Conservation (phyloP, 371 early-diverging fungal species). For the Apophysomyces sp. region DNA sequence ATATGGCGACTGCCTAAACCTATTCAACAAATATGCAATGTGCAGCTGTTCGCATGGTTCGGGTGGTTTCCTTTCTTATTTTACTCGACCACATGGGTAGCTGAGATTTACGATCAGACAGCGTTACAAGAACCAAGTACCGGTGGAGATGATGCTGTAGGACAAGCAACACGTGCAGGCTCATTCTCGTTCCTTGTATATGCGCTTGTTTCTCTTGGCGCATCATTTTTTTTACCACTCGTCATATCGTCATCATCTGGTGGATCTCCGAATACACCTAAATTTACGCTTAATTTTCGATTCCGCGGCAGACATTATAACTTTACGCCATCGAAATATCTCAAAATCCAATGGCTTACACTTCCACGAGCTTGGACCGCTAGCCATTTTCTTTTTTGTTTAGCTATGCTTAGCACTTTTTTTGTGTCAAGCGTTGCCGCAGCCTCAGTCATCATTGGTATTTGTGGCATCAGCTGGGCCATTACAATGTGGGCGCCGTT, state of each 20-base stretch:
- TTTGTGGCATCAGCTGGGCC: conserved; percentile 86
- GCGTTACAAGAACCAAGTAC: conserved; percentile 4
- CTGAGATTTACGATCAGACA: conserved; percentile 54
- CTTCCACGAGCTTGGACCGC: conserved; percentile 71
- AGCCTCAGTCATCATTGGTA: conserved; percentile 64
- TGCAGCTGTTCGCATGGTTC: conserved; percentile 93
- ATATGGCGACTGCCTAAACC: conserved; percentile 67
- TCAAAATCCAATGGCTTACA: conserved; percentile 35
- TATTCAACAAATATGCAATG: conserved; percentile 78
- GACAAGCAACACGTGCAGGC: conserved; percentile 79
- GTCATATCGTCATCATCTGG: conserved; percentile 27
- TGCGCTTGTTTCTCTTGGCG: conserved; percentile 71
- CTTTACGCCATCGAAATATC: conserved; percentile 14
- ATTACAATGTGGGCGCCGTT: conserved; percentile 93
- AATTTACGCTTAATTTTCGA: conserved; percentile 1
- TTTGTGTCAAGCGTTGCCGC: conserved; percentile 50
- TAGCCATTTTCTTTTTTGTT: conserved; percentile 66
- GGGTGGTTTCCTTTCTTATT: conserved; percentile 97
- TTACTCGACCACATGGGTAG: conserved; percentile 82
- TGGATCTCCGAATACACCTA: not conserved
- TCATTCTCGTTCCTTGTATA: conserved; percentile 81
- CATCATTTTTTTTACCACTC: conserved; percentile 74
- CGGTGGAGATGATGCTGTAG: conserved; percentile 49
- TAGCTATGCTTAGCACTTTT: conserved; percentile 68
- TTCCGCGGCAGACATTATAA: conserved; percentile 10